Evolutionary conservation across 2,329 filamentous ascomycete genomes (phyloP), one percentile per base, ranked within the genome.

Genomic region (Amylocarpus encephaloides): DNA sequence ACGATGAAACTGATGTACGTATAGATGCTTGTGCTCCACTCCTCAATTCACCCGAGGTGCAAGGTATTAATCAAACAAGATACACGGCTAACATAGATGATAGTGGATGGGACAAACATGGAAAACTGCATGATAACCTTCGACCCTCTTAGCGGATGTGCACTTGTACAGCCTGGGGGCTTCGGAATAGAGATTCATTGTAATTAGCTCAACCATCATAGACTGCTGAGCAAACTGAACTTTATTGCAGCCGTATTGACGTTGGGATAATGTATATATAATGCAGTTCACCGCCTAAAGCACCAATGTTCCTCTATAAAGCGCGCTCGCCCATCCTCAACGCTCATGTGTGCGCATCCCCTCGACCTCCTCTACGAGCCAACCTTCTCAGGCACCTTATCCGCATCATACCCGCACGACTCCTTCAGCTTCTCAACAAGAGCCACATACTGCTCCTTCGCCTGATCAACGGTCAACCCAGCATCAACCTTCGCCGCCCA

Each of bases 401-500:
- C 73, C 55, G 72, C 75, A 66, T 87, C 79, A 68, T 75, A 86
- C 52, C 83, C 85, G 69, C 84, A 79, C 67, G 79, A 78, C 53
- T 64, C 70, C 78, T 93, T 89, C 65, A 94, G 70, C 63, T 74
- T 68, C 70, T 89, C 82, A 57, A 93, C 81, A 54, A 85, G 73
- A 60, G 76, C 74, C 62, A 94, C 78, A 71, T 95, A 96, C 65
- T 78, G 73, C 67, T 80, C 75, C 78, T 94, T 85, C 16, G 90
- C 90, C 58, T 82, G 69, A 57, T 84, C 77, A 54, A 78, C 64
- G 54, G 59, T 79, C 59, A 82, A 66, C 45, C 77, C 79, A 53
- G 82, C 76, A 54, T 90, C 79, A 63, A 80, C 78, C 55, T 82
- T 64, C 65, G 82, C 77, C 71, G 88, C 73, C 89, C 89, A 95